Base-by-base conservation (phyloP, 2,329 filamentous ascomycete genomes). In the Samsoniella hepiali region DNA sequence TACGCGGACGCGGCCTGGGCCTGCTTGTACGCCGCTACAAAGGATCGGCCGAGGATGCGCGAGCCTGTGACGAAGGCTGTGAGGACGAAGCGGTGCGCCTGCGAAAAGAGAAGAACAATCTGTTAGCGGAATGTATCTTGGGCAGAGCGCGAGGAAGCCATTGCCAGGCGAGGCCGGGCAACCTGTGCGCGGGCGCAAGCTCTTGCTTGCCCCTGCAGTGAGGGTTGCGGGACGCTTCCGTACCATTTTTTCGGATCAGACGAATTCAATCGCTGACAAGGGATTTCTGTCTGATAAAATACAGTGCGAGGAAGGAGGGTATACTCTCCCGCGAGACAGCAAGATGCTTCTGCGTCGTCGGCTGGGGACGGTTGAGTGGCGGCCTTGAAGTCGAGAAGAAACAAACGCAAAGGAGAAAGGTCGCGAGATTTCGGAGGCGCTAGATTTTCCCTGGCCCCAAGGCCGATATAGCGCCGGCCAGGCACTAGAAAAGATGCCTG, bases 21-120 rank as follows among this genome's bases (percentile, higher is more conserved):
- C 82, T 99, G 95, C 76, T 91, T 93, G 81, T 96, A 99, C 68
- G 95, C 95, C 80, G 97, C 95, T 72, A 88, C 82, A 75, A 98
- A 95, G 71, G 95, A 93, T 70, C 93, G 91, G 68, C 93, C 93
- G 76, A 99, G 87, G 70, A 98, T 95, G 71, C 95, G 91, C 67
- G 88, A 86, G 81, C 94, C 94, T 72, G 92, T 93, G 69, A 98
- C 77, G 78, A 97, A 88, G 79, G 97, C 93, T 80, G 91, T 91
- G 81, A 99, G 89, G 78, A 97, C 74, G 68, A 78, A 90, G 73
- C 93, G 91, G 82, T 98, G 92, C 76, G 94, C 94, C 94, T 97
- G 47, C 3, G n/a, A 11, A 13, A 57, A 17, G 27, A 34, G 22
- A 9, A 13, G 7, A 44, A 22, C 22, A 22, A 22, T 22, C 5